Evolutionary conservation across 805 yeast species (phyloP).

Genomic region (Danielozyma ontarioensis): DNA sequence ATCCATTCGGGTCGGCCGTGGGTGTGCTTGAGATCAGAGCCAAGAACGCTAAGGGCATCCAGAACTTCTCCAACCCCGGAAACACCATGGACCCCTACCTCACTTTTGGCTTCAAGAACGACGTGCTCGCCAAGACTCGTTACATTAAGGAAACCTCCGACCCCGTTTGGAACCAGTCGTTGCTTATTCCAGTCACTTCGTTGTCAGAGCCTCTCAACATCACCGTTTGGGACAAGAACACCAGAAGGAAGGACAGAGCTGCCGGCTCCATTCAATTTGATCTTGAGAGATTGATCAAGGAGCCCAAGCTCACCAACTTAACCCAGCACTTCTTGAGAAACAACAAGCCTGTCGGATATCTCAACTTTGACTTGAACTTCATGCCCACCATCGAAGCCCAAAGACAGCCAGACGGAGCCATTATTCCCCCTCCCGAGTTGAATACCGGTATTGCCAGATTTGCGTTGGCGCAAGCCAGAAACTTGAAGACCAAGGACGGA

Average conservation of each 20-base stretch:
- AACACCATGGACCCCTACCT: slow-evolving; percentile 90
- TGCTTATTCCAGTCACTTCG: slow-evolving; percentile 63
- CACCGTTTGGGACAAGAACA: slow-evolving; percentile 71
- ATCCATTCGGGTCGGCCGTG: slow-evolving; percentile 70
- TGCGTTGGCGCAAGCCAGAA: slow-evolving; percentile 61
- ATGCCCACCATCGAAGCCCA: slow-evolving; percentile 67
- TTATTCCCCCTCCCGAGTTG: slow-evolving; percentile 82
- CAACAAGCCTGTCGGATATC: slow-evolving; percentile 75
- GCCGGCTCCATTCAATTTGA: slow-evolving; percentile 76
- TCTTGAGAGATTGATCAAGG: slow-evolving; percentile 57
- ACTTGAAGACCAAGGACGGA: slow-evolving; percentile 40
- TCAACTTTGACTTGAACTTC: slow-evolving; percentile 65
- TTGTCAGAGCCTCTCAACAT: slow-evolving; percentile 80
- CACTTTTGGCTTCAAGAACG: slow-evolving; percentile 56
- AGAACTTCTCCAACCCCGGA: slow-evolving; percentile 64
- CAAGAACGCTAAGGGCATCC: slow-evolving; percentile 62
- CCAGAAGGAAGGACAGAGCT: slow-evolving; percentile 69
- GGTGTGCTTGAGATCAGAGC: slow-evolving; percentile 77
- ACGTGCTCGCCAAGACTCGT: slow-evolving; percentile 62
- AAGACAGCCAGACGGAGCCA: slow-evolving; percentile 72
- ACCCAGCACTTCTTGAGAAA: slow-evolving; percentile 65
- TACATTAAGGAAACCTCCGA: slow-evolving; percentile 58
- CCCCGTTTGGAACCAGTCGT: slow-evolving; percentile 84
- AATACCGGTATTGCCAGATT: slow-evolving; percentile 87
- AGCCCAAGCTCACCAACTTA: slow-evolving; percentile 45